phyloP scores from a whole-genome alignment of 2,329 filamentous ascomycete genomes.

The Fusarium pilosicola region DNA sequence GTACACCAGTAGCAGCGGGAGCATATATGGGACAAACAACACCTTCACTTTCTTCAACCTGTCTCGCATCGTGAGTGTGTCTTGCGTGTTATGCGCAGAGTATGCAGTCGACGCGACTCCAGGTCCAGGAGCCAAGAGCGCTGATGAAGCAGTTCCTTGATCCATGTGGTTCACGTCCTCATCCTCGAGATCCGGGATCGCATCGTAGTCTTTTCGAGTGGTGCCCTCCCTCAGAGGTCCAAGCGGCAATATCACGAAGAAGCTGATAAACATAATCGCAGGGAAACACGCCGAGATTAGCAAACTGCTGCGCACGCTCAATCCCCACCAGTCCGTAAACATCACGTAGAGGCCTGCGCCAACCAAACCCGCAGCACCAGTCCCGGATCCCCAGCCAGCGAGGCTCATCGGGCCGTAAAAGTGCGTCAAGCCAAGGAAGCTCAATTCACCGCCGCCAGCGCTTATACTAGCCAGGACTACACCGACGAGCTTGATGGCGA shows the following conservation, averaged over 20 bases:
- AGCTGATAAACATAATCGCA: constrained; percentile 82
- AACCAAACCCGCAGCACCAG: constrained; percentile 86
- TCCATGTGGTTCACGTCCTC: constrained; percentile 51
- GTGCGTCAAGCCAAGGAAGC: constrained; percentile 90
- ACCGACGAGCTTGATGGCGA: constrained; percentile 81
- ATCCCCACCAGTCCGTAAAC: constrained; percentile 80
- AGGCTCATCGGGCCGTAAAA: constrained; percentile 90
- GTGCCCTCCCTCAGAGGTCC: constrained; percentile 66
- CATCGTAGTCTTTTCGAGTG: constrained; percentile 62
- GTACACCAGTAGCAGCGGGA: constrained; percentile 91
- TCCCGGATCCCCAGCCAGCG: constrained; percentile 92
- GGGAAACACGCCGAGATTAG: constrained; percentile 83
- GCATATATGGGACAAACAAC: constrained; percentile 85
- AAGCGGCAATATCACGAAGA: constrained; percentile 82
- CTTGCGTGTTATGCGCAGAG: constrained; percentile 44
- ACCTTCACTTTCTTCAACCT: constrained; percentile 73
- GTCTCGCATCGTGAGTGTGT: constrained; percentile 50
- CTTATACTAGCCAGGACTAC: constrained; percentile 87
- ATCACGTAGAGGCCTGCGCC: constrained; percentile 90
- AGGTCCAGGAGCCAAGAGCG: constrained; percentile 59
- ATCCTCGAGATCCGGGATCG: constrained; percentile 56
- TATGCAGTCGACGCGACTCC: constrained; percentile 53
- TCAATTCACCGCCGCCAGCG: constrained; percentile 88
- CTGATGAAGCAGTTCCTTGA: constrained; percentile 56
- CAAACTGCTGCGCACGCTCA: constrained; percentile 79